Evolutionary conservation across 1,284 basidiomycete genomes (phyloP).

Genomic region (Crepidotus sp.): DNA sequence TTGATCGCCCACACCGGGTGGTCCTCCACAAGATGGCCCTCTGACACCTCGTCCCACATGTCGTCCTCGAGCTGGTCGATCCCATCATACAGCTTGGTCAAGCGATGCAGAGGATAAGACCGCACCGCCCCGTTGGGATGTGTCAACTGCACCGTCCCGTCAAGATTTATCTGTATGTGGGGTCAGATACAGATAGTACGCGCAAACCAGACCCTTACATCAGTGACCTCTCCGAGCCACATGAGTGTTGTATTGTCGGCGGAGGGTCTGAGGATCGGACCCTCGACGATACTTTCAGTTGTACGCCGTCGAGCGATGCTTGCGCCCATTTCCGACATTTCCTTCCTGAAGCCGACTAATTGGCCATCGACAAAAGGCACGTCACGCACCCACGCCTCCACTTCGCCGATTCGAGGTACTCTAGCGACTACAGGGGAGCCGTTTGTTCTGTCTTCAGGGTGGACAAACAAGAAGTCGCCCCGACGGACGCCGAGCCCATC

Average conservation of each 20-base stretch:
- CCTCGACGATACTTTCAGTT: conserved; percentile 31
- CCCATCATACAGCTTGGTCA: conserved; percentile 67
- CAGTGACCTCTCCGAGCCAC: conserved; percentile 76
- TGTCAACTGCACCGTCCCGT: conserved; percentile 60
- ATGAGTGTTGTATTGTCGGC: conserved; percentile 38
- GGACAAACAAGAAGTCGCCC: conserved; percentile 80
- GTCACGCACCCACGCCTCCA: conserved; percentile 71
- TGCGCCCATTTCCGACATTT: conserved; percentile 56
- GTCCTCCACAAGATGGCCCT: conserved; percentile 30
- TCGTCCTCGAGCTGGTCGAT: conserved; percentile 71
- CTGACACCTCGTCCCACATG: conserved; percentile 51
- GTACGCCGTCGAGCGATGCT: conserved; percentile 43
- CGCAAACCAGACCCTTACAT: conserved; percentile 37
- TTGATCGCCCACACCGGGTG: conserved; percentile 45
- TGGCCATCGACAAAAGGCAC: conserved; percentile 43
- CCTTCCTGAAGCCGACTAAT: conserved; percentile 57
- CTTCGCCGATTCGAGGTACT: conserved; percentile 71
- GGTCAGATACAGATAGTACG: conserved; percentile 3
- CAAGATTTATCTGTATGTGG: conserved; percentile 48
- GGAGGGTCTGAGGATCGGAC: conserved; percentile 36
- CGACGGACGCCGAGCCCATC: conserved; percentile 73
- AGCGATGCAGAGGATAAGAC: conserved; percentile 50
- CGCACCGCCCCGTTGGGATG: conserved; percentile 44
- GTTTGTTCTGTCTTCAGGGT: conserved; percentile 55
- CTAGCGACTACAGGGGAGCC: conserved; percentile 48